Conservation (phyloP, 2,329 filamentous ascomycete species). For the Penicillium oxalicum region DNA sequence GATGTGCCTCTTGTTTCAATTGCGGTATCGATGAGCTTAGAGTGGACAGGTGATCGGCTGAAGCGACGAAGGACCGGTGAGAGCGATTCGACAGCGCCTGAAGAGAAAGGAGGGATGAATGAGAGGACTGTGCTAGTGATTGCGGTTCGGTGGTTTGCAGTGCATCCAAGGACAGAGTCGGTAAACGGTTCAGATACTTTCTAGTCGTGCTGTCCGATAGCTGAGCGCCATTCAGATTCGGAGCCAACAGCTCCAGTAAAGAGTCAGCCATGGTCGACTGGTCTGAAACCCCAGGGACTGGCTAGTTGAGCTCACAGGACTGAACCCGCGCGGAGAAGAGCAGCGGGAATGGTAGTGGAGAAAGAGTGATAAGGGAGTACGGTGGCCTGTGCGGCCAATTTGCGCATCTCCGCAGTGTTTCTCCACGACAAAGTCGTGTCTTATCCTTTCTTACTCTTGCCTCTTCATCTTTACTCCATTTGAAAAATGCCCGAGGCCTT, state of each 20-base stretch:
- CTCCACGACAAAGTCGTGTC: neutral
- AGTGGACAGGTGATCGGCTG: conserved; percentile 69
- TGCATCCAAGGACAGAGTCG: conserved; percentile 67
- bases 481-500: neutral
- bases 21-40: conserved; percentile 66
- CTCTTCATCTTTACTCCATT: neutral
- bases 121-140: conserved; percentile 70
- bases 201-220: conserved; percentile 31
- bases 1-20: conserved; percentile 59
- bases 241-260: conserved; percentile 66
- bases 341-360: conserved; percentile 9
- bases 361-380: conserved; percentile 6
- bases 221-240: conserved; percentile 49
- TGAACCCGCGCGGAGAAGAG: conserved; percentile 10
- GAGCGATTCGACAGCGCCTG: conserved; percentile 87
- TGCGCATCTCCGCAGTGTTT: conserved; percentile 18
- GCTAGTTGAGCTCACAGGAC: too few species aligned
- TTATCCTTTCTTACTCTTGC: neutral
- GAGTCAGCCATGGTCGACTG: conserved; percentile 56
- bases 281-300: neutral
- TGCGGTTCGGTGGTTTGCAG: conserved; percentile 71
- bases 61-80: conserved; percentile 75
- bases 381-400: conserved; percentile 28
- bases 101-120: conserved; percentile 73
- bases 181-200: conserved; percentile 69